Evolutionary conservation across 1,139 yeast species (phyloP), one percentile per base, ranked within the genome.

Genomic region (Waltiozyma sp.): DNA sequence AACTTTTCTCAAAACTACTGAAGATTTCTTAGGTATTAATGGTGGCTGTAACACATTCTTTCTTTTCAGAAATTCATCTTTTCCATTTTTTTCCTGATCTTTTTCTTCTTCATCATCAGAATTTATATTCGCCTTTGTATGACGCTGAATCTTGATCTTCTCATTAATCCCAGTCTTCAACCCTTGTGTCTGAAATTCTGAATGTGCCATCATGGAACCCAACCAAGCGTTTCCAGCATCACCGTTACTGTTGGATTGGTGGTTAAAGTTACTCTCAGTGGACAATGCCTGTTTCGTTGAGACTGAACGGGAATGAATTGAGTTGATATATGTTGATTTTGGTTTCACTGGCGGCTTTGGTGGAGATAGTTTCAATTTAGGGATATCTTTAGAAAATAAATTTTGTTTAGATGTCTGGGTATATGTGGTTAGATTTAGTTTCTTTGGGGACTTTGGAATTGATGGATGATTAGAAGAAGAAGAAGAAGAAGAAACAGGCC

Each of bases 381-480:
- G 50, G 44, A 2, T 36, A 13, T 5, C 38, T 23, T 14, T 26
- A 10, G n/a, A 6, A 6, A 14, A 5, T 4, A 6, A 14, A 4
- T 7, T 14, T 26, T 26, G n/a, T 26, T n/a, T n/a, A n/a, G 31
- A 7, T 26, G 45, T 31, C 2, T 16, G 15, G 7, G 24, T 19
- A 24, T 19, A 28, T 2, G 40, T 19, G 10, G 34, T 38, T 6
- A 48, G 38, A 8, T 44, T 41, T 8, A 38, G 15, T 28, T 46
- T 47, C 19, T 43, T 38, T 28, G 55, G 55, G 5, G 52, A 49
- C 23, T 45, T 48, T 31, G 45, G 46, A 28, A 47, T 19, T 14
- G 16, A 5, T 31, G 23, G 23, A 4, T 31, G 34, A 7, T 14
- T n/a, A 7, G 31, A 19, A 13, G 40, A 34, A n/a, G 36, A 18